A percentile compares a stretch with the other conserved stretches of the same genome.
Conservation (phyloP, 2,329 filamentous ascomycete species). For the Colletotrichum kahawae region DNA sequence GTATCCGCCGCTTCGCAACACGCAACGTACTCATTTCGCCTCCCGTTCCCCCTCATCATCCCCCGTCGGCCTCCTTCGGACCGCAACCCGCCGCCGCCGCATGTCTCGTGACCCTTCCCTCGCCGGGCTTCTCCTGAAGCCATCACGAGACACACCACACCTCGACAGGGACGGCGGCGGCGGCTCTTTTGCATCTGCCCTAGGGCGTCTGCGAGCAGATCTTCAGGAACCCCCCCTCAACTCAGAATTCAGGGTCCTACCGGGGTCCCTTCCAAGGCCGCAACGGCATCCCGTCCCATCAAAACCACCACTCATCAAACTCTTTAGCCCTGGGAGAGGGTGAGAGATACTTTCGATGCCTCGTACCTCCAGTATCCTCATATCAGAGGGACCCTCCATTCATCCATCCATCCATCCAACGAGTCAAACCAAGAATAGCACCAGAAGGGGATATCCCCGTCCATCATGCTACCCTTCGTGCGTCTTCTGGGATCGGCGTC, state of each 20-base stretch:
- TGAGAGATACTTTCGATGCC: background rate
- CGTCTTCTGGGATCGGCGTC: background rate
- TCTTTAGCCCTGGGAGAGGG: background rate
- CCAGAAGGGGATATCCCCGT: background rate
- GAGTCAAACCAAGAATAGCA: conserved; percentile 1
- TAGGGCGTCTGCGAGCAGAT: background rate
- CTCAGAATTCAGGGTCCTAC: conserved; percentile 1
- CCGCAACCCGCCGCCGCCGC: background rate
- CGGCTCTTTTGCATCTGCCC: background rate
- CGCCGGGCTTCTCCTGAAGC: background rate
- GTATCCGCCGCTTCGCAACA: background rate
- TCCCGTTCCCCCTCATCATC: background rate
- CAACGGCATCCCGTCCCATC: background rate
- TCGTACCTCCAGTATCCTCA: conserved; percentile 3
- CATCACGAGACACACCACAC: conserved; percentile 11
- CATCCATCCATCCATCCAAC: background rate
- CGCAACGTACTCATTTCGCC: background rate
- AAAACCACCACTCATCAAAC: background rate
- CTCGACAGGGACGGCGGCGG: background rate
- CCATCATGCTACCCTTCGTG: background rate
- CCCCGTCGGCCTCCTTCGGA: background rate
- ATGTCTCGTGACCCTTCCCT: conserved; percentile 1
- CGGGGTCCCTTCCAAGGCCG: background rate
- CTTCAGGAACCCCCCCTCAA: background rate
- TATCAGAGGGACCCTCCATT: background rate